phyloP scores from a whole-genome alignment of 257 asterid genomes.

The Nicotiana sylvestris region DNA sequence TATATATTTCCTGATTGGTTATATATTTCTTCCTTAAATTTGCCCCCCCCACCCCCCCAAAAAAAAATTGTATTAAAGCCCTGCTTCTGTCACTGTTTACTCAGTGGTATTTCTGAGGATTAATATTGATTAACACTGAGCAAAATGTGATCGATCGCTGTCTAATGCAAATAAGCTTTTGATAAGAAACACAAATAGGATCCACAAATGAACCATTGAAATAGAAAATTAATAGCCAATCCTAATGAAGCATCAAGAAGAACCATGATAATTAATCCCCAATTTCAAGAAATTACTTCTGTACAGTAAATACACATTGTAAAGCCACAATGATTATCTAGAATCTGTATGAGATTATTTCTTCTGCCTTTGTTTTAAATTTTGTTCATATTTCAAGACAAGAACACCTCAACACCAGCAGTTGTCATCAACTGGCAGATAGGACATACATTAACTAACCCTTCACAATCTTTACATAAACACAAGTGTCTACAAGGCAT shows the following conservation, averaged over 20 bases:
- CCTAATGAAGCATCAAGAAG: not conserved
- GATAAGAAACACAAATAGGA: not conserved
- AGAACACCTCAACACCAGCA: conserved; percentile 59
- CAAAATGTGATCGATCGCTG: not conserved
- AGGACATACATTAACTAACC: conserved; percentile 60
- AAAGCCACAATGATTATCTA: conserved; percentile 1
- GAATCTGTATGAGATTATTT: not conserved
- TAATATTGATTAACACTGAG: not conserved
- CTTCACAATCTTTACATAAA: conserved; percentile 77
- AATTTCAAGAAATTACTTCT: not conserved
- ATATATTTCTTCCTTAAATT: too few species aligned
- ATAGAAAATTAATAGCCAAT: not conserved
- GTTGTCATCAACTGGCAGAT: conserved; percentile 58
- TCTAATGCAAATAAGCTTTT: not conserved
- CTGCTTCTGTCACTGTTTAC: not conserved
- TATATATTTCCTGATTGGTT: too few species aligned
- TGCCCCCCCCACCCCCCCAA: too few species aligned
- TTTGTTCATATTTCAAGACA: conserved; percentile 40
- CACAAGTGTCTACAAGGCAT: conserved; percentile 94
- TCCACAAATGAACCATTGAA: not conserved
- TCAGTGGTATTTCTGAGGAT: not conserved
- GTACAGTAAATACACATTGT: not conserved
- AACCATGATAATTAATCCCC: not conserved
- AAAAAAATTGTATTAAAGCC: too few species aligned
- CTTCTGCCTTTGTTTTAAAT: not conserved